Conservation (phyloP, 306 rosid genomes). For the Lagenaria siceraria region DNA sequence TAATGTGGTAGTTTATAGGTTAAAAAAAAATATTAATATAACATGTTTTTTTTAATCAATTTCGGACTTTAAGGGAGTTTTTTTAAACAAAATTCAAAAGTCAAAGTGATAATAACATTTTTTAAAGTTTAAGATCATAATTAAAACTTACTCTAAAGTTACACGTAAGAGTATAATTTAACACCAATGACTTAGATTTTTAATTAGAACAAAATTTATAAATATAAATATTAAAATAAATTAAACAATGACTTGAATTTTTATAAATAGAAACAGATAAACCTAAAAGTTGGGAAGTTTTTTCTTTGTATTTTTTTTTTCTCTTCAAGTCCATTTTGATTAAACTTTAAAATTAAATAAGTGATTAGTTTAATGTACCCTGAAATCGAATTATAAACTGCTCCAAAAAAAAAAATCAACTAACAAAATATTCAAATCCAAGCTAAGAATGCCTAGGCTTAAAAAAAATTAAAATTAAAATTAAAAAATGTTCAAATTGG, state of each 20-base stretch:
- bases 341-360: background rate
- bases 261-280: background rate
- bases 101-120: too few species aligned
- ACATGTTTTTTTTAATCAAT: too few species aligned
- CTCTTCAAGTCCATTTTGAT: background rate
- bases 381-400: background rate
- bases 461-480: too few species aligned
- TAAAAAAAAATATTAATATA: too few species aligned
- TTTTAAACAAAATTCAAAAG: too few species aligned
- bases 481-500: too few species aligned
- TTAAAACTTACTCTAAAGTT: too few species aligned
- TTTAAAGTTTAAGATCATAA: too few species aligned
- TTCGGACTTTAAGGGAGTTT: too few species aligned
- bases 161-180: too few species aligned
- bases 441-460: too few species aligned
- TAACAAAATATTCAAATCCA: background rate
- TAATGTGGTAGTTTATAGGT: too few species aligned
- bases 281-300: background rate
- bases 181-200: background rate
- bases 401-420: background rate
- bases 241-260: background rate
- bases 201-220: background rate
- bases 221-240: background rate
- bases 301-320: background rate
- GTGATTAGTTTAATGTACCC: background rate